Evolutionary conservation across 163 green algal species (phyloP), one percentile per base, ranked within the genome.

Genomic region (Chloroidium sp.): DNA sequence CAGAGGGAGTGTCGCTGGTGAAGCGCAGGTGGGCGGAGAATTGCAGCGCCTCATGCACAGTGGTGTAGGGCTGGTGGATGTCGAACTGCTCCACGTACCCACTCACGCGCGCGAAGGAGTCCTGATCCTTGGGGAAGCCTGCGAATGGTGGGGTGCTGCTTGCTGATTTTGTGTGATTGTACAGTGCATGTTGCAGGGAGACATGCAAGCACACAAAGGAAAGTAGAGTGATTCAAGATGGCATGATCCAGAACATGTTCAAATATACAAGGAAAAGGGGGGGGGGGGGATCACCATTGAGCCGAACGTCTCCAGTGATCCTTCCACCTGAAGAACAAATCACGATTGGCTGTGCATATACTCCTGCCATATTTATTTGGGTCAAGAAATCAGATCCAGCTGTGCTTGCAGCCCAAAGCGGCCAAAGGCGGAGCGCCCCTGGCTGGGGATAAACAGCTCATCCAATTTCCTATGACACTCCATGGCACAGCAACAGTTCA

Each of bases 11-110:
- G 79, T 4, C 4, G 76, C 64, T 62, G 36, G 8, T n/a, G 69
- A 91, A 81, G 1, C 89, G 80, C 75, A 91, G 80, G n/a, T 78
- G 75, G 0, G 86, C 86, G 10, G 80, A 87, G 79, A 92, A 92
- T 10, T 81, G n/a, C 8, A 92, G 85, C 2, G 83, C 81, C 82
- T 92, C 87, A 1, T 75, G 59, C 64, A 92, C 88, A 0, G 87
- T 92, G 12, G 59, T 74, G 36, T 75, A 76, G 59, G 76, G 76
- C 58, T 57, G 60, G 75, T 84, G 80, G 75, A 84, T 80, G 75
- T 80, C 80, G 59, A 76, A 79, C 80, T 80, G 89, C 83, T 92
- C 87, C 69, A 90, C 86, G 75, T 93, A 93, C 61, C 87, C 90
- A n/a, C 79, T 85, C 1, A 94, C 77, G 10, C 91, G 85, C 1